These are phyloP conservation scores for Stentor roeselii DNA, from an alignment of 73 alveolate genomes.

Conservation along the genomic window DNA sequence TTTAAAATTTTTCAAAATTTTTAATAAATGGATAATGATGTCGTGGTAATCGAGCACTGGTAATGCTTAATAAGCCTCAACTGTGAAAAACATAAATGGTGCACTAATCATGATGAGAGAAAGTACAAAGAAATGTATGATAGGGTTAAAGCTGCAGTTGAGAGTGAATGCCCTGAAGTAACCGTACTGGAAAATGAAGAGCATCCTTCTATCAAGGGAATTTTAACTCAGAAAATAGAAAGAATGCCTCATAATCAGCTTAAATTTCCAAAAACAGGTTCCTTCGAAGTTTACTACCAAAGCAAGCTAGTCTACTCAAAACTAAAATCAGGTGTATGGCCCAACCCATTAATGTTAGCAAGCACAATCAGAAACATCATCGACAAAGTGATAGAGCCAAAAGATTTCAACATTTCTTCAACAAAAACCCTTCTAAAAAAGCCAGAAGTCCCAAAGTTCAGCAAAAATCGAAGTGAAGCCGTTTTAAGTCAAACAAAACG, in stretches of 20 bases:
- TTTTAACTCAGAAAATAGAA: background rate
- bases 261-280: conserved; percentile 49
- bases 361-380: background rate
- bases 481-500: too few relatives aligned
- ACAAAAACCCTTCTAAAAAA: background rate
- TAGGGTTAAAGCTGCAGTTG: conserved; percentile 26
- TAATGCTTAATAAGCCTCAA: conserved; percentile 21
- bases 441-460: background rate
- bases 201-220: conserved; percentile 17
- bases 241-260: conserved; percentile 10
- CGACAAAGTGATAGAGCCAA: background rate
- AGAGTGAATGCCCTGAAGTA: conserved; percentile 22
- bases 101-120: conserved; percentile 40
- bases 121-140: conserved; percentile 25
- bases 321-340: conserved; percentile 46
- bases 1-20: too few relatives aligned
- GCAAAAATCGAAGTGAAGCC: too few relatives aligned
- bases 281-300: conserved; percentile 43
- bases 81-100: conserved; percentile 48
- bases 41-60: conserved; percentile 40
- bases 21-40: too few relatives aligned
- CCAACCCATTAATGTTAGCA: conserved; percentile 33
- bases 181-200: conserved; percentile 33
- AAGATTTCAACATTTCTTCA: background rate
- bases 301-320: conserved; percentile 36